phyloP scores from a whole-genome alignment of 2,329 filamentous ascomycete genomes.

The Penicillium thymicola region DNA sequence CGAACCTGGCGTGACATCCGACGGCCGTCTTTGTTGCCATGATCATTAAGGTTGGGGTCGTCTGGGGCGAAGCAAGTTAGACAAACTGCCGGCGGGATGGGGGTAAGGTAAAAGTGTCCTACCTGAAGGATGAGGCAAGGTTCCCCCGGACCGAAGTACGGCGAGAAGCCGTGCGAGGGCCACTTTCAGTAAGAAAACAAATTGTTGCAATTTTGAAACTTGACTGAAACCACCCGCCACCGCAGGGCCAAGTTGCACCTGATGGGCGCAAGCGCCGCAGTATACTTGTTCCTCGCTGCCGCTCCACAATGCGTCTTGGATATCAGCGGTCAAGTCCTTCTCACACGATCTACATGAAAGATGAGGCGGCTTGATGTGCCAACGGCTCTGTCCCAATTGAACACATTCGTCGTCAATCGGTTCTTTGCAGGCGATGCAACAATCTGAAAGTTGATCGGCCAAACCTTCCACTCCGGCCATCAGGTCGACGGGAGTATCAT shows the following conservation, averaged over 20 bases:
- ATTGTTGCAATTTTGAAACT: slow-evolving; percentile 86
- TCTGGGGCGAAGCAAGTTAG: slow-evolving; percentile 45
- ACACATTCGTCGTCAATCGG: slow-evolving; percentile 95
- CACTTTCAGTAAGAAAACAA: slow-evolving; percentile 87
- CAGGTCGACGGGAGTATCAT: slow-evolving; percentile 62
- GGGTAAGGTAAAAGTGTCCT: slow-evolving; percentile 28
- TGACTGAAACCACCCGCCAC: slow-evolving; percentile 63
- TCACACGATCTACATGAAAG: slow-evolving; percentile 68
- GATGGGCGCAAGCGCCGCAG: slow-evolving; percentile 63
- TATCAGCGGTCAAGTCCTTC: slow-evolving; percentile 65
- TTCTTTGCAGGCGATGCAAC: slow-evolving; percentile 75
- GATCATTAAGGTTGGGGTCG: slow-evolving; percentile 65
- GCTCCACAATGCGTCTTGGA: slow-evolving; percentile 70
- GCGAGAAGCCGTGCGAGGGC: slow-evolving; percentile 85
- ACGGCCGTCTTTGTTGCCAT: slow-evolving; percentile 65
- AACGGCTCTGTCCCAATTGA: slow-evolving; percentile 69
- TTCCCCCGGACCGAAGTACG: slow-evolving; percentile 78
- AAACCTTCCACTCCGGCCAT: slow-evolving; percentile 64
- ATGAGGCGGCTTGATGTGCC: slow-evolving; percentile 71
- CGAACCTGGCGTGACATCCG: slow-evolving; percentile 52
- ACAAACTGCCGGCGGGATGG: slow-evolving; percentile 3
- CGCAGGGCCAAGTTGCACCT: slow-evolving; percentile 53
- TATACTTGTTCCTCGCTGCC: slow-evolving; percentile 65
- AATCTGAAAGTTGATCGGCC: slow-evolving; percentile 75
- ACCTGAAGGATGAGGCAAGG: slow-evolving; percentile 69